Percentiles rank a stretch among this genome's conserved stretches.
These are phyloP conservation scores for Samsoniella hepiali DNA, from an alignment of 2,329 filamentous ascomycete genomes.

Conservation along the genomic window DNA sequence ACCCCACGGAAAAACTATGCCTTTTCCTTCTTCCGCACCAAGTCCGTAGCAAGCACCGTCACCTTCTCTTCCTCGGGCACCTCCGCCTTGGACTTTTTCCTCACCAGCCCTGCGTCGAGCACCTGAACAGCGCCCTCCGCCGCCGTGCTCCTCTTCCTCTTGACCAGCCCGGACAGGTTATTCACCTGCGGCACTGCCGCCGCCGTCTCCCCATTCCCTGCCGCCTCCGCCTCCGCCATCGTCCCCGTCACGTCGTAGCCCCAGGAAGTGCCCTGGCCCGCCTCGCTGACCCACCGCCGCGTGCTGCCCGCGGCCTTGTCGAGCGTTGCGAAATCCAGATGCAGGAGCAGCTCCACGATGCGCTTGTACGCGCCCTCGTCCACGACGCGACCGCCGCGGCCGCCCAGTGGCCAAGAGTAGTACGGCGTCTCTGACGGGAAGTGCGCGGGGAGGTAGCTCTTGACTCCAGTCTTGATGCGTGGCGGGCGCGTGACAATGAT, in stretches of 20 bases:
- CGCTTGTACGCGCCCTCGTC: conserved; percentile 64
- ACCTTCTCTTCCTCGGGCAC: background rate
- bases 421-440: conserved; percentile 53
- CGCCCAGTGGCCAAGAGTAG: conserved; percentile 62
- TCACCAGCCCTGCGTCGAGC: conserved; percentile 45
- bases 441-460: conserved; percentile 47
- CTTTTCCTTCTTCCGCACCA: conserved; percentile 14
- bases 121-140: conserved; percentile 40
- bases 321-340: conserved; percentile 68
- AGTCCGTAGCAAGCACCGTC: background rate
- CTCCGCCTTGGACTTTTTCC: conserved; percentile 51
- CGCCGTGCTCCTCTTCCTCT: conserved; percentile 41
- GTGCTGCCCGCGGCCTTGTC: conserved; percentile 64
- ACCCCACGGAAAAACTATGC: background rate
- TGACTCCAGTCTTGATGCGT: conserved; percentile 56
- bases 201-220: conserved; percentile 16
- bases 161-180: conserved; percentile 48
- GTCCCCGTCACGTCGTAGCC: conserved; percentile 48
- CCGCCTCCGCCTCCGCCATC: conserved; percentile 26
- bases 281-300: conserved; percentile 66
- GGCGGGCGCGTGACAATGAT: conserved; percentile 62
- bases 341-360: conserved; percentile 65
- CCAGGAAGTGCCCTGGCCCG: conserved; percentile 53
- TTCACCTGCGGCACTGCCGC: conserved; percentile 34
- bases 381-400: conserved; percentile 62